Percentiles rank a stretch among this genome's conserved stretches.
Evolutionary conservation across 805 yeast genomes (phyloP).

Genomic region (Suhomyces prunicola): DNA sequence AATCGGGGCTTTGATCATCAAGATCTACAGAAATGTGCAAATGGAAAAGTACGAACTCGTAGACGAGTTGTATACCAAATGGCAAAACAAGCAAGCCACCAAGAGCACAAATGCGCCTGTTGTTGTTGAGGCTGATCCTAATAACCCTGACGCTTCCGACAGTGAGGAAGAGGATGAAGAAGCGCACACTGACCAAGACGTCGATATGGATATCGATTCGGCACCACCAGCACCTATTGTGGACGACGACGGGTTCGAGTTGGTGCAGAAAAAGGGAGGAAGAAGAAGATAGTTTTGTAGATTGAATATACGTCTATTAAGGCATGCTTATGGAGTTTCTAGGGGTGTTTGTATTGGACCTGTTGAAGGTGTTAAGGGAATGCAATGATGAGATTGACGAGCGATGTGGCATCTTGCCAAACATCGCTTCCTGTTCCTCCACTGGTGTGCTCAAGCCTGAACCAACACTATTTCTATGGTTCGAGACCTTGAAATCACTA

Average conservation of each 20-base stretch:
- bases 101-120: constrained; percentile 33
- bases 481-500: constrained; percentile 38
- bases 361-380: constrained; percentile 38
- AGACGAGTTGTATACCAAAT: constrained; percentile 57
- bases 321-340: constrained; percentile 30
- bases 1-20: constrained; percentile 64
- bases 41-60: constrained; percentile 51
- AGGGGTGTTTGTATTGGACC: constrained; percentile 34
- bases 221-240: constrained; percentile 56
- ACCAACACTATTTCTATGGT: constrained; percentile 24
- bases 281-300: constrained; percentile 18
- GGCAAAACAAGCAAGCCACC: constrained; percentile 50
- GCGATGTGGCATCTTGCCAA: constrained; percentile 13
- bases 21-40: constrained; percentile 62
- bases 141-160: constrained; percentile 55
- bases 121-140: constrained; percentile 55
- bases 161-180: constrained; percentile 47
- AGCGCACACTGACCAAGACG: constrained; percentile 35
- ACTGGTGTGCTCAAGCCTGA: constrained; percentile 21
- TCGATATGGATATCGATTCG: constrained; percentile 31
- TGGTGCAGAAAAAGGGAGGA: constrained; percentile 71
- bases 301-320: not conserved
- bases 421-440: constrained; percentile 29
- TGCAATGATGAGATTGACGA: constrained; percentile 38
- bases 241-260: constrained; percentile 93